Evolutionary conservation across 495 filamentous ascomycete genomes (phyloP).

Genomic region (Trichoderma erinaceum): DNA sequence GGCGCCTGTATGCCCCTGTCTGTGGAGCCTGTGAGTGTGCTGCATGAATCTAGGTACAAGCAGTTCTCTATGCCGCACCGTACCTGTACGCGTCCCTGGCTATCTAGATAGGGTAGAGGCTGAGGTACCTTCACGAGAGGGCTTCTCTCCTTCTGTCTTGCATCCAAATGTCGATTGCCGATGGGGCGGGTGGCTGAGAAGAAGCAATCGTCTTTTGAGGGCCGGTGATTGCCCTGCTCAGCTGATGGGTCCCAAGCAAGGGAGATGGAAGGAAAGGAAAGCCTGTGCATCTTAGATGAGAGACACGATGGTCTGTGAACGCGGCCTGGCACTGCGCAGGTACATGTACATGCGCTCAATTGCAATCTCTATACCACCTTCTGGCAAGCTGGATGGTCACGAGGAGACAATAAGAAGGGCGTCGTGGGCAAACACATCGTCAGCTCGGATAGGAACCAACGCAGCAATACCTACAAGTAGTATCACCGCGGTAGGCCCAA

Average conservation of each 20-base stretch:
- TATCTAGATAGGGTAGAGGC: not conserved
- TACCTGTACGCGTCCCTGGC: not conserved
- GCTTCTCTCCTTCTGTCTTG: not conserved
- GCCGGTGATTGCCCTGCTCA: slow-evolving; percentile 3
- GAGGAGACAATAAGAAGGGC: not conserved
- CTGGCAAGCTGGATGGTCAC: not conserved
- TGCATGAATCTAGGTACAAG: not conserved
- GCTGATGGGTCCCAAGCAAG: slow-evolving; percentile 7
- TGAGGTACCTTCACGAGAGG: not conserved
- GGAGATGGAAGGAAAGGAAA: not conserved
- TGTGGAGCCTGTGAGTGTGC: not conserved
- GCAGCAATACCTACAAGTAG: not conserved
- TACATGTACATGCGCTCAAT: not conserved
- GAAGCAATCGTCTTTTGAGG: not conserved
- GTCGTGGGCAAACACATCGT: not conserved
- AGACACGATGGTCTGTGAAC: too few relatives aligned
- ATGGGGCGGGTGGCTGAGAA: not conserved
- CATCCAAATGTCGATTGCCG: slow-evolving; percentile 2
- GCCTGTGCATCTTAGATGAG: not conserved
- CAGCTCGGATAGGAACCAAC: not conserved
- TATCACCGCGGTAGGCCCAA: too few relatives aligned
- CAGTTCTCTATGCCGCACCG: not conserved
- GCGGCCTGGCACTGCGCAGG: too few relatives aligned
- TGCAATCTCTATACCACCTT: not conserved
- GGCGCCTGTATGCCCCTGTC: not conserved